Conservation (phyloP, 2,329 filamentous ascomycete genomes). For the Podosphaera xanthii region DNA sequence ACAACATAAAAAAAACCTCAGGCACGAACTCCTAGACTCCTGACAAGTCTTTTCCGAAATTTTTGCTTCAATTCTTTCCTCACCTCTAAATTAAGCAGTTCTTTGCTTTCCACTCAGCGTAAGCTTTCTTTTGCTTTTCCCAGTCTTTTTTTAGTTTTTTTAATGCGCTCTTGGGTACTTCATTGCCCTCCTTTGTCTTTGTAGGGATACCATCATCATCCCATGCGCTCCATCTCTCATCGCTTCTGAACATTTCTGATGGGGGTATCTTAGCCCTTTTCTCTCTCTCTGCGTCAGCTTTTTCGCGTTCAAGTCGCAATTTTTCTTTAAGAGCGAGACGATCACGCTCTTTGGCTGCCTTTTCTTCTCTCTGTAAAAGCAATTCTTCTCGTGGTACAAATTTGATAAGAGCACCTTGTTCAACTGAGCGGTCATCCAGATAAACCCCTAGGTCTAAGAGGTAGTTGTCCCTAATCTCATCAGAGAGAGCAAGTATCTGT, state of each 20-base stretch:
- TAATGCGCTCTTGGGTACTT: conserved; percentile 52
- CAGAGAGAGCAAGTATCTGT: conserved; percentile 53
- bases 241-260: conserved; percentile 30
- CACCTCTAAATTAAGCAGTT: not conserved
- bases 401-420: conserved; percentile 48
- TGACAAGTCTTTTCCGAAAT: too few relatives aligned
- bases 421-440: conserved; percentile 56
- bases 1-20: too few relatives aligned
- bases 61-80: too few relatives aligned
- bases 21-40: too few relatives aligned
- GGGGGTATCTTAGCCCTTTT: conserved; percentile 34
- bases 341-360: conserved; percentile 36
- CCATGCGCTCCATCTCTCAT: conserved; percentile 48
- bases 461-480: conserved; percentile 57
- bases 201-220: conserved; percentile 63
- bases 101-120: conserved; percentile 33
- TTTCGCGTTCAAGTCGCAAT: conserved; percentile 23
- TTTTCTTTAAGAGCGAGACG: conserved; percentile 34
- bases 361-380: conserved; percentile 34
- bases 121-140: conserved; percentile 71
- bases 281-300: conserved; percentile 28
- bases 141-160: conserved; percentile 81
- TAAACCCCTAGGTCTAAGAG: conserved; percentile 70
- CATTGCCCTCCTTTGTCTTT: conserved; percentile 52
- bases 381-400: conserved; percentile 34